phyloP scores from a whole-genome alignment of 1,284 basidiomycete species.

The Cutaneotrichosporon sp. region DNA sequence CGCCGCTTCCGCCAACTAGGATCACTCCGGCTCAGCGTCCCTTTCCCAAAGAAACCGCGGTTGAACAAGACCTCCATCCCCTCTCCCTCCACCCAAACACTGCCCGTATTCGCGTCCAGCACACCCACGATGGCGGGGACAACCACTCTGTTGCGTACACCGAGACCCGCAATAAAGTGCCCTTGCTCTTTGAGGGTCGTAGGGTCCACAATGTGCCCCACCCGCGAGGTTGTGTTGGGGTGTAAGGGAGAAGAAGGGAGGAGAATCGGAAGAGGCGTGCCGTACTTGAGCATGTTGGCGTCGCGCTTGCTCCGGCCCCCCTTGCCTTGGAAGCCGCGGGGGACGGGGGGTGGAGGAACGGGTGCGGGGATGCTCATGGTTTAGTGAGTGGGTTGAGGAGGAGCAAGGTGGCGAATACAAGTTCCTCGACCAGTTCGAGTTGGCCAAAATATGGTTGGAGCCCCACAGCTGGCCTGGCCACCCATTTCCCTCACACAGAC shows the following conservation, averaged over 20 bases:
- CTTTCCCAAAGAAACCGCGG: constrained; percentile 96
- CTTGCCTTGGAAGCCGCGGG: constrained; percentile 11
- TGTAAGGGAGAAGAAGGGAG: constrained; percentile 39
- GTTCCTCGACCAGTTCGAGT: neutral
- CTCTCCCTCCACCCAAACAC: constrained; percentile 72
- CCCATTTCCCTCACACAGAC: no score
- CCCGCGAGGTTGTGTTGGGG: constrained; percentile 16
- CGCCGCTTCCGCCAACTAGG: constrained; percentile 84
- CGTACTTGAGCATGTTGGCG: constrained; percentile 35
- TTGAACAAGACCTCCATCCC: constrained; percentile 76
- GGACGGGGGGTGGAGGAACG: constrained; percentile 7
- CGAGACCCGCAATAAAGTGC: neutral
- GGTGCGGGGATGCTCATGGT: neutral
- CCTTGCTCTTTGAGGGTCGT: constrained; percentile 8
- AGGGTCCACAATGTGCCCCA: constrained; percentile 9
- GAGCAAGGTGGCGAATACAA: neutral
- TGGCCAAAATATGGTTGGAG: neutral
- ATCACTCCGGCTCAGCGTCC: constrained; percentile 87
- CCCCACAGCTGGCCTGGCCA: neutral
- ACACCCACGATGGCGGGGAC: constrained; percentile 55
- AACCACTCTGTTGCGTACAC: neutral
- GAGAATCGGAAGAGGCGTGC: constrained; percentile 49
- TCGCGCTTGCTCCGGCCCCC: neutral
- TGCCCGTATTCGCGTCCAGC: constrained; percentile 69
- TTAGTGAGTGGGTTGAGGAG: neutral